Percentiles rank a stretch among this genome's conserved stretches.
phyloP scores from a whole-genome alignment of 2,329 filamentous ascomycete genomes.

The Colletotrichum orchidophilum region DNA sequence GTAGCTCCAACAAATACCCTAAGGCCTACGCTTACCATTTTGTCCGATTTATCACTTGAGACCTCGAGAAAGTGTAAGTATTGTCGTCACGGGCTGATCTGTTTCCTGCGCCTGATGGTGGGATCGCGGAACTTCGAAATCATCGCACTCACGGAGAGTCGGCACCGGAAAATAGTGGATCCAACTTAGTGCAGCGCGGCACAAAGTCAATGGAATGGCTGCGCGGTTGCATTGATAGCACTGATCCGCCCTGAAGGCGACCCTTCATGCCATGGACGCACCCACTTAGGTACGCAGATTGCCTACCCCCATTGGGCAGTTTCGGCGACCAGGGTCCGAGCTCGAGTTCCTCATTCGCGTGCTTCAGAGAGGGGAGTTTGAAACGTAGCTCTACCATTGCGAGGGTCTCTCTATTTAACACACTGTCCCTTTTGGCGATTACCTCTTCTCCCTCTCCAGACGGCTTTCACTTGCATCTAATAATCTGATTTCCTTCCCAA shows the following conservation, averaged over 20 bases:
- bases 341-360: slow-evolving; percentile 30
- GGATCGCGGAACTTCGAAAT: slow-evolving; percentile 28
- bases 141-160: slow-evolving; percentile 23
- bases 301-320: slow-evolving; percentile 27
- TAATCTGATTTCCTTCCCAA: slow-evolving; percentile 1
- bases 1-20: no score
- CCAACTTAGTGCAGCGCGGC: not conserved
- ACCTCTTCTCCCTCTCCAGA: slow-evolving; percentile 6
- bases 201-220: not conserved
- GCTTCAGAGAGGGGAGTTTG: slow-evolving; percentile 33
- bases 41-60: not conserved
- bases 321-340: slow-evolving; percentile 30
- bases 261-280: not conserved
- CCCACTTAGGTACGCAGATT: slow-evolving; percentile 20
- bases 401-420: not conserved
- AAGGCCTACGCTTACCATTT: not conserved
- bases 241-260: not conserved
- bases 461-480: slow-evolving; percentile 7
- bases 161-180: slow-evolving; percentile 29
- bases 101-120: not conserved
- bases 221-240: slow-evolving; percentile 15
- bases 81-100: not conserved
- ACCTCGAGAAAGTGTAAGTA: not conserved
- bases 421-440: slow-evolving; percentile 11
- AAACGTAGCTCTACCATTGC: slow-evolving; percentile 25